Conservation (phyloP, 2,329 filamentous ascomycete species). For the Cordyceps militaris region DNA sequence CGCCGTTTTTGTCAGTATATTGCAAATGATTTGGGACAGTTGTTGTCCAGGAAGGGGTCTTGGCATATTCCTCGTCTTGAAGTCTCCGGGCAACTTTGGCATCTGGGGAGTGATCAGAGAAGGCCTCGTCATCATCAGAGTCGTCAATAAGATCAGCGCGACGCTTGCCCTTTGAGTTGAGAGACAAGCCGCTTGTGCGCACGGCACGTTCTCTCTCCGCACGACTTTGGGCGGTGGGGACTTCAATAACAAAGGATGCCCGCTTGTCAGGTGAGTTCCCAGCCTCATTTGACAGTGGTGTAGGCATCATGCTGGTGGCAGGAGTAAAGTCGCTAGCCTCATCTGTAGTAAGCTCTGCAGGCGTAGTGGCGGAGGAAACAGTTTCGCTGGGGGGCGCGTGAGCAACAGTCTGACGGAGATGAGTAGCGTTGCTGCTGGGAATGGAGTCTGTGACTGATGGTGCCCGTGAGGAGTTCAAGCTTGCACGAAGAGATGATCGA, state of each 20-base stretch:
- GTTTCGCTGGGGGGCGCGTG: constrained; percentile 20
- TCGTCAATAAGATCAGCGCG: constrained; percentile 34
- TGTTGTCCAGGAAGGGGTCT: constrained; percentile 10
- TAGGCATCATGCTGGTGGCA: constrained; percentile 31
- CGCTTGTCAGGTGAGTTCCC: constrained; percentile 12
- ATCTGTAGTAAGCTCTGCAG: constrained; percentile 22
- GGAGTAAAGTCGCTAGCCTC: constrained; percentile 30
- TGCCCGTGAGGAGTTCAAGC: constrained; percentile 3
- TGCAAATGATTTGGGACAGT: constrained; percentile 6
- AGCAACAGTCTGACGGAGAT: neutral
- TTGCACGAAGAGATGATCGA: constrained; percentile 5
- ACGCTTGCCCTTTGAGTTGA: constrained; percentile 39
- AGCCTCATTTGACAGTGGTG: constrained; percentile 20
- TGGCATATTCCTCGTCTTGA: constrained; percentile 27
- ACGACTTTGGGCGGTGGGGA: constrained; percentile 22
- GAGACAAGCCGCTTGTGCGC: constrained; percentile 39
- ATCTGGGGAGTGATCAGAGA: constrained; percentile 21
- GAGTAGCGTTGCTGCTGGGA: neutral
- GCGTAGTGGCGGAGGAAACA: constrained; percentile 26
- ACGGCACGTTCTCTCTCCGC: constrained; percentile 25
- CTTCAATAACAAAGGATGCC: constrained; percentile 20
- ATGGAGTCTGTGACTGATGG: neutral
- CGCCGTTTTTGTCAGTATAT: neutral
- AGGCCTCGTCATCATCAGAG: constrained; percentile 29
- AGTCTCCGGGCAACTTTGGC: constrained; percentile 27